Evolutionary conservation across 352 stramenopile genomes (phyloP).

Genomic region (Globisporangium apiculatum): DNA sequence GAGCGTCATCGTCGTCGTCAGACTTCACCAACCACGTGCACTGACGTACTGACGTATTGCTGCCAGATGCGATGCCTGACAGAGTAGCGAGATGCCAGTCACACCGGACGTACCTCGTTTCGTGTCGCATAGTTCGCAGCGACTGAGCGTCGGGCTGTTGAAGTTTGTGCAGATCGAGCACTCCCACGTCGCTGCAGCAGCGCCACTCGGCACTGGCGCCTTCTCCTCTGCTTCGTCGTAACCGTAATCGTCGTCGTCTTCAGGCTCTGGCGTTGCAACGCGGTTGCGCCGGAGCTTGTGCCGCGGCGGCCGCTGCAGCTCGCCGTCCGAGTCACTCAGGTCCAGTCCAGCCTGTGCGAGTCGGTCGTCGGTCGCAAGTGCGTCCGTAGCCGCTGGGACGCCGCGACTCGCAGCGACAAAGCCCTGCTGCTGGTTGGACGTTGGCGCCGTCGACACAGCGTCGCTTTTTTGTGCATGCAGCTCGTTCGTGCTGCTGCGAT

Average conservation of each 20-base stretch:
- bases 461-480: neutral
- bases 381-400: too few species aligned
- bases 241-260: constrained; percentile 9
- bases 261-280: neutral
- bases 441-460: neutral
- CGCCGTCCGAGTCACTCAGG: constrained; percentile 46
- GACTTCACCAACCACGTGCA: neutral
- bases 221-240: constrained; percentile 15
- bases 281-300: constrained; percentile 6
- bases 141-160: constrained; percentile 23
- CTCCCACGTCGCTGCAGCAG: constrained; percentile 8
- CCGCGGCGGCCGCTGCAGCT: constrained; percentile 13
- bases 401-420: constrained; percentile 7
- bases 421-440: constrained; percentile 5
- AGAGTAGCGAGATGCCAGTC: too few species aligned
- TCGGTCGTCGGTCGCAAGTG: constrained; percentile 21
- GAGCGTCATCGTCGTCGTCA: neutral
- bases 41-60: too few species aligned
- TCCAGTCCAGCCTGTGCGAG: constrained; percentile 38
- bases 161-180: constrained; percentile 57
- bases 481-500: neutral
- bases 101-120: constrained; percentile 8
- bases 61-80: too few species aligned
- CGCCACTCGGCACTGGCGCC: neutral
- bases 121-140: constrained; percentile 53